Evolutionary conservation across 768 basidiomycete species (phyloP).

Genomic region (Podaxis sp.): DNA sequence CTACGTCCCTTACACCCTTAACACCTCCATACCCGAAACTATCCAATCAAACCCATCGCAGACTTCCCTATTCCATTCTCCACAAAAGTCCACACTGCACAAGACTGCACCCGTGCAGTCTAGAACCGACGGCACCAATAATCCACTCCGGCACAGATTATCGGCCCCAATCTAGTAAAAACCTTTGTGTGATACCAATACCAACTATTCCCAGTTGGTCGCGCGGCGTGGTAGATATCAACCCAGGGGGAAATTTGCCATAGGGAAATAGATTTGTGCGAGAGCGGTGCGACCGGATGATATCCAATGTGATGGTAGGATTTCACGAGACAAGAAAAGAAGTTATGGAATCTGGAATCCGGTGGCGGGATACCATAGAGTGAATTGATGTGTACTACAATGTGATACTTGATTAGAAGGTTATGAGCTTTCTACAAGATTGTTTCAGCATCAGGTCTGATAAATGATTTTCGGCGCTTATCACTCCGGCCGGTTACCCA

Average conservation of each 20-base stretch:
- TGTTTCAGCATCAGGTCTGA: too few species aligned
- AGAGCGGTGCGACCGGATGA: not conserved
- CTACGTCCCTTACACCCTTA: not conserved
- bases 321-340: not conserved
- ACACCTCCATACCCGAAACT: too few species aligned
- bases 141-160: too few species aligned
- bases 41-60: not conserved
- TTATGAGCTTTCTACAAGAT: too few species aligned
- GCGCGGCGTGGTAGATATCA: not conserved
- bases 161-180: too few species aligned
- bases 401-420: too few species aligned
- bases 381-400: too few species aligned
- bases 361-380: not conserved
- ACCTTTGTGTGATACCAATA: not conserved
- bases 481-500: not conserved
- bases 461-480: not conserved
- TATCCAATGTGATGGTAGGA: not conserved
- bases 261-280: slow-evolving; percentile 1
- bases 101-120: not conserved
- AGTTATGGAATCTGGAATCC: not conserved
- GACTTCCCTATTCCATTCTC: not conserved
- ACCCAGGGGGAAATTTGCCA: not conserved
- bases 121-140: too few species aligned
- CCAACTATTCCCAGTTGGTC: not conserved
- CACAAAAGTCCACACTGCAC: not conserved